A percentile compares a stretch with the other conserved stretches of the same genome.
Conservation (phyloP, 75 land plant genomes). For the Pseudotsuga menziesii region DNA sequence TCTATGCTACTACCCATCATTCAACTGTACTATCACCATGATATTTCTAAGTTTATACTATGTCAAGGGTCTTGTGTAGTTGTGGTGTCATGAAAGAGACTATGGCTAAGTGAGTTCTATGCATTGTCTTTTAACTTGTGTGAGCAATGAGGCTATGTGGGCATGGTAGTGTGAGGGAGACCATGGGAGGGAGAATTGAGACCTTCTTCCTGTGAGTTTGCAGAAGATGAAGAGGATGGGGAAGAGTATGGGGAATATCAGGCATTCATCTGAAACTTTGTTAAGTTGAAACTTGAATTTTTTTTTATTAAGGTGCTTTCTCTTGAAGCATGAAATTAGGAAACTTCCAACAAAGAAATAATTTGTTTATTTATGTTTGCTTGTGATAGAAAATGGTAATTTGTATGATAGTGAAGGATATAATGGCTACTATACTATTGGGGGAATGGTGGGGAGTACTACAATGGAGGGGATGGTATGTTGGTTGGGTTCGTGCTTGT, state of each 20-base stretch:
- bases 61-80: too few relatives aligned
- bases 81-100: too few relatives aligned
- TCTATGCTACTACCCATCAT: too few relatives aligned
- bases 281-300: background rate
- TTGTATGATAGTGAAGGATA: slow-evolving; percentile 4
- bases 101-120: too few relatives aligned
- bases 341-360: background rate
- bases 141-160: too few relatives aligned
- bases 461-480: slow-evolving; percentile 9
- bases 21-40: too few relatives aligned
- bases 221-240: slow-evolving; percentile 5
- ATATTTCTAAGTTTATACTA: too few relatives aligned
- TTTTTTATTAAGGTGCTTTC: background rate
- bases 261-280: background rate
- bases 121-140: too few relatives aligned
- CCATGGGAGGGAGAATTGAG: too few relatives aligned
- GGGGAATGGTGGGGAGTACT: background rate
- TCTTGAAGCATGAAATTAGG: background rate
- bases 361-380: background rate
- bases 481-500: slow-evolving; percentile 9
- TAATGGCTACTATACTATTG: background rate
- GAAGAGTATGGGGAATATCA: slow-evolving; percentile 1
- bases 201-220: too few relatives aligned
- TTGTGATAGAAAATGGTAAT: background rate
- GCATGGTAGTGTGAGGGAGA: too few relatives aligned